Conservation (phyloP, 163 green algal species). For the Scenedesmus sp. region DNA sequence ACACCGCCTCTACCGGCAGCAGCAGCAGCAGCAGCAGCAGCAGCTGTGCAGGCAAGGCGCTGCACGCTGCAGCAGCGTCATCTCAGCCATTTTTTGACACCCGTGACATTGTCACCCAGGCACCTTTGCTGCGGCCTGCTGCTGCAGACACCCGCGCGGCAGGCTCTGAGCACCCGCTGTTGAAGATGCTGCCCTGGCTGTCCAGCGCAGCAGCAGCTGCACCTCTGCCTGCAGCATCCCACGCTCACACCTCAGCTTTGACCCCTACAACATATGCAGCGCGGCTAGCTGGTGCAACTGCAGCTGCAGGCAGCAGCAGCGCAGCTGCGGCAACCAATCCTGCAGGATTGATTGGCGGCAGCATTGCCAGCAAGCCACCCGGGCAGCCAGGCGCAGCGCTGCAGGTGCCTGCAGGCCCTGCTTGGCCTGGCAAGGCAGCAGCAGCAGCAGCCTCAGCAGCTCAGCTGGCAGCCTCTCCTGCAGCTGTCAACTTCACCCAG, state of each 20-base stretch:
- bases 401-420: background rate
- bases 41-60: background rate
- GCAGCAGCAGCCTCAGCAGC: background rate
- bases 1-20: background rate
- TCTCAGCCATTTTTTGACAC: no score
- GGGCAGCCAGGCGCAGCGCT: background rate
- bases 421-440: background rate
- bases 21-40: constrained; percentile 5
- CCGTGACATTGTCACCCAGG: background rate
- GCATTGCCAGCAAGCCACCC: background rate
- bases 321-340: background rate
- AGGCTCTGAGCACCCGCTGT: background rate
- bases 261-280: background rate
- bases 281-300: background rate
- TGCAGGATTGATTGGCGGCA: background rate
- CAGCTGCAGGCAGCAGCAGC: background rate
- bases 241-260: no score
- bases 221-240: background rate
- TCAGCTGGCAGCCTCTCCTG: background rate
- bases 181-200: background rate
- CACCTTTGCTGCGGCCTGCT: background rate
- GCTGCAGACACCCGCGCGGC: background rate
- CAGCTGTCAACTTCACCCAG: background rate
- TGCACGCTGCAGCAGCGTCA: no score
- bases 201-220: background rate